Conservation (phyloP, 306 rosid species). For the Cucurbita pepo region DNA sequence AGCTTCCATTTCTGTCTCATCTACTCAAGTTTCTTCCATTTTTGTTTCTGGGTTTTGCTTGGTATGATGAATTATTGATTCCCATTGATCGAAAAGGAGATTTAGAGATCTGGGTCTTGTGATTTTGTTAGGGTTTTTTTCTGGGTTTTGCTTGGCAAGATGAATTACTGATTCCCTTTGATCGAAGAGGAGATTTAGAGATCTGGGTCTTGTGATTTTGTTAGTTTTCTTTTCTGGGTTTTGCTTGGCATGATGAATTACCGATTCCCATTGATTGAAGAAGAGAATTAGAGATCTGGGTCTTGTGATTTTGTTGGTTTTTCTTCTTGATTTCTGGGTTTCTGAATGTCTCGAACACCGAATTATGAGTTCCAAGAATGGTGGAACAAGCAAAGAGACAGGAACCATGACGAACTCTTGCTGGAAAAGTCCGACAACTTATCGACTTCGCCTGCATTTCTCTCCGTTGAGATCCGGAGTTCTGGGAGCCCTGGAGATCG, state of each 20-base stretch:
- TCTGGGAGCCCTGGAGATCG: slow-evolving; percentile 16
- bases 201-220: slow-evolving; percentile 5
- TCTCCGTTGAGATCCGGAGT: slow-evolving; percentile 32
- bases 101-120: neutral
- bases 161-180: neutral
- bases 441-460: neutral
- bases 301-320: neutral
- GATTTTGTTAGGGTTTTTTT: neutral
- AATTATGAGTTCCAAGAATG: slow-evolving; percentile 94
- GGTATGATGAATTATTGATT: neutral
- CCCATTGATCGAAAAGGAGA: neutral
- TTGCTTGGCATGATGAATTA: neutral
- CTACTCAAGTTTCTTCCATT: neutral
- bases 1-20: neutral
- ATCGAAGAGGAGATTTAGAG: neutral
- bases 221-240: neutral
- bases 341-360: slow-evolving; percentile 54
- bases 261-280: neutral
- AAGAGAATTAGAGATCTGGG: neutral
- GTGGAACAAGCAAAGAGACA: slow-evolving; percentile 89
- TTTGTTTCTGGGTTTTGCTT: neutral
- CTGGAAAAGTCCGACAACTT: slow-evolving; percentile 17
- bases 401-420: slow-evolving; percentile 11
- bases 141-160: neutral
- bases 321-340: neutral